phyloP scores from a whole-genome alignment of 2,329 filamentous ascomycete genomes.

The Neofusicoccum sp. region DNA sequence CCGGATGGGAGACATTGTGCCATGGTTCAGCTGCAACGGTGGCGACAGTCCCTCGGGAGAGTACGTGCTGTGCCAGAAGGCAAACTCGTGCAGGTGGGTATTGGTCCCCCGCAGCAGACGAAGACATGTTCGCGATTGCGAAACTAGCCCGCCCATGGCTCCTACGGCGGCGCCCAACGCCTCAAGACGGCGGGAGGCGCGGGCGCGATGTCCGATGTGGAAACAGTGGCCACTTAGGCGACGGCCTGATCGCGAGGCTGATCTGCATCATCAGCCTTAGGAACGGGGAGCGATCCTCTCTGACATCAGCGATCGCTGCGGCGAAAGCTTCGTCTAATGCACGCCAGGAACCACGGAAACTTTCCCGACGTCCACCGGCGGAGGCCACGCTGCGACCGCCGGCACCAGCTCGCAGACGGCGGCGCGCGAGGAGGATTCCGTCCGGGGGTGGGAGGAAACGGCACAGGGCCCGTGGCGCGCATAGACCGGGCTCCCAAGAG shows the following conservation, averaged over 20 bases:
- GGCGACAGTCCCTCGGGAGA: too few species aligned
- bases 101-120: too few species aligned
- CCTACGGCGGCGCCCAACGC: not conserved
- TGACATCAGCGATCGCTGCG: constrained; percentile 15
- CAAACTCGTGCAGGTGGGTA: too few species aligned
- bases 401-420: not conserved
- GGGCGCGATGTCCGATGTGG: constrained; percentile 6
- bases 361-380: not conserved
- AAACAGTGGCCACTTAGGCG: not conserved
- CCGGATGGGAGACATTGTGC: too few species aligned
- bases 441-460: not conserved
- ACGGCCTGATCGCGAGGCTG: not conserved
- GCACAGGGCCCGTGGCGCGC: not conserved
- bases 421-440: not conserved
- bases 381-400: not conserved
- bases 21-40: too few species aligned
- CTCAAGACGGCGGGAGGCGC: constrained; percentile 3
- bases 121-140: not conserved
- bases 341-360: not conserved
- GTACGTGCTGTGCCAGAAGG: too few species aligned
- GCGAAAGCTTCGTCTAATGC: not conserved
- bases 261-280: constrained; percentile 12
- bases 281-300: constrained; percentile 12
- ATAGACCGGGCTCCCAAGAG: constrained; percentile 4
- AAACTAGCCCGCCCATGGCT: too few species aligned